phyloP scores from a whole-genome alignment of 805 yeast species.

The Kodamaea kaohsiungensis region DNA sequence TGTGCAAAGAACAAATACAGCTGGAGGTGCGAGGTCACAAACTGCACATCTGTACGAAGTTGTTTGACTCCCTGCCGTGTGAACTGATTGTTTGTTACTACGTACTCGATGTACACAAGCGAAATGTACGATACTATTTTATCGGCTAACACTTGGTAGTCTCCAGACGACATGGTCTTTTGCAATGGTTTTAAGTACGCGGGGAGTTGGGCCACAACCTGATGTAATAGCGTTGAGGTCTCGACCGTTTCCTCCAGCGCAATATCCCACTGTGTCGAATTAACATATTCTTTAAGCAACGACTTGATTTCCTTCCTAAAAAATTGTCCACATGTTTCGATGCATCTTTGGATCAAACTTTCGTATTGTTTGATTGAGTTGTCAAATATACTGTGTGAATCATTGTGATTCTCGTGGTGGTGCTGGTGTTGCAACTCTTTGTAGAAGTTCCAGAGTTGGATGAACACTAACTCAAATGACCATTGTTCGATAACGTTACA shows the following conservation, averaged over 20 bases:
- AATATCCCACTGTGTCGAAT: constrained; percentile 35
- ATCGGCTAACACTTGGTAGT: constrained; percentile 31
- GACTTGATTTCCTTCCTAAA: constrained; percentile 34
- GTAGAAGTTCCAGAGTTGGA: constrained; percentile 41
- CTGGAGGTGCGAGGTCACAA: constrained; percentile 18
- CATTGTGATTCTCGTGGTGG: constrained; percentile 7
- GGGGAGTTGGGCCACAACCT: constrained; percentile 26
- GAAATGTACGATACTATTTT: constrained; percentile 28
- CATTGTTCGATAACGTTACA: constrained; percentile 33
- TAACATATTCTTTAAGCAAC: constrained; percentile 38
- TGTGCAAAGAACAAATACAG: constrained; percentile 19
- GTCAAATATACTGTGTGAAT: constrained; percentile 34
- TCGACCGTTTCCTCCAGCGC: constrained; percentile 9
- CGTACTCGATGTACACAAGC: constrained; percentile 34
- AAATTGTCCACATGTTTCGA: constrained; percentile 28
- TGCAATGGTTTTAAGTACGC: constrained; percentile 25
- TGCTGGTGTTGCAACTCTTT: constrained; percentile 17
- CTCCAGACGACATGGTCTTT: constrained; percentile 26
- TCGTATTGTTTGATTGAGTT: constrained; percentile 24
- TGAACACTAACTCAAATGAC: constrained; percentile 40
- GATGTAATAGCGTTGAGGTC: constrained; percentile 23
- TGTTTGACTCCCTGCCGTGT: constrained; percentile 33
- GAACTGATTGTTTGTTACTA: constrained; percentile 41
- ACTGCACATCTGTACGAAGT: constrained; percentile 31
- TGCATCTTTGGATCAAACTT: constrained; percentile 18